phyloP scores from a whole-genome alignment of 257 asterid species.

The Scutellaria galericulata region DNA sequence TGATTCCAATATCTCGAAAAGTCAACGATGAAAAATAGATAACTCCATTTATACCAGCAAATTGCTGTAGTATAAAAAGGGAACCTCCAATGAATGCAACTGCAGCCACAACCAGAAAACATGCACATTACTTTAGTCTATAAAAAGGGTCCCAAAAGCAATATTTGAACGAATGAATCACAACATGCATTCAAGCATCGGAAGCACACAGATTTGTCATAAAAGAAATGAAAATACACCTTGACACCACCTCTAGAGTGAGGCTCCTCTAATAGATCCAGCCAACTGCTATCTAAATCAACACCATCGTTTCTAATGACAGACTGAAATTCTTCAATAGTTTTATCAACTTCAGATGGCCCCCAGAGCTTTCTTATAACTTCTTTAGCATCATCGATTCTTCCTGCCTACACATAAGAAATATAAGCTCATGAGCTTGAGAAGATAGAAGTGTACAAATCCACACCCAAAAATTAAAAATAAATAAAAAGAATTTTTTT shows the following conservation, averaged over 20 bases:
- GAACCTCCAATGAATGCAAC: slow-evolving; percentile 85
- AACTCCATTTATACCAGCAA: slow-evolving; percentile 89
- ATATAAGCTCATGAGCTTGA: slow-evolving; percentile 20
- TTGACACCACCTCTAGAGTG: slow-evolving; percentile 85
- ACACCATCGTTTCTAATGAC: slow-evolving; percentile 67
- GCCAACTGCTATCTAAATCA: slow-evolving; percentile 81
- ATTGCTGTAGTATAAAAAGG: slow-evolving; percentile 80
- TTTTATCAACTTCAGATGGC: slow-evolving; percentile 60
- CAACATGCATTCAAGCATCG: slow-evolving; percentile 25
- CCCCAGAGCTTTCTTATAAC: slow-evolving; percentile 75
- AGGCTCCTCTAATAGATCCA: slow-evolving; percentile 78
- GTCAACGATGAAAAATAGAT: slow-evolving; percentile 89
- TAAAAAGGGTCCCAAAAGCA: not conserved
- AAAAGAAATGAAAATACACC: slow-evolving; percentile 51
- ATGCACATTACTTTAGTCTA: slow-evolving; percentile 26
- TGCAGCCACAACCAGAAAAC: slow-evolving; percentile 47
- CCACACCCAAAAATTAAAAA: slow-evolving; percentile 11
- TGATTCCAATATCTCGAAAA: slow-evolving; percentile 77
- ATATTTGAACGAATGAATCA: slow-evolving; percentile 22
- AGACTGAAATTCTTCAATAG: slow-evolving; percentile 74
- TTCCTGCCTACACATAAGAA: slow-evolving; percentile 61
- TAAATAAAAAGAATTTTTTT: too few relatives aligned
- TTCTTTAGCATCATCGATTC: slow-evolving; percentile 66
- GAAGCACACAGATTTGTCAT: slow-evolving; percentile 19
- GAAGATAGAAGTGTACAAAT: slow-evolving; percentile 22